phyloP scores from a whole-genome alignment of 2,329 filamentous ascomycete genomes.

The Trichoderma endophyticum region DNA sequence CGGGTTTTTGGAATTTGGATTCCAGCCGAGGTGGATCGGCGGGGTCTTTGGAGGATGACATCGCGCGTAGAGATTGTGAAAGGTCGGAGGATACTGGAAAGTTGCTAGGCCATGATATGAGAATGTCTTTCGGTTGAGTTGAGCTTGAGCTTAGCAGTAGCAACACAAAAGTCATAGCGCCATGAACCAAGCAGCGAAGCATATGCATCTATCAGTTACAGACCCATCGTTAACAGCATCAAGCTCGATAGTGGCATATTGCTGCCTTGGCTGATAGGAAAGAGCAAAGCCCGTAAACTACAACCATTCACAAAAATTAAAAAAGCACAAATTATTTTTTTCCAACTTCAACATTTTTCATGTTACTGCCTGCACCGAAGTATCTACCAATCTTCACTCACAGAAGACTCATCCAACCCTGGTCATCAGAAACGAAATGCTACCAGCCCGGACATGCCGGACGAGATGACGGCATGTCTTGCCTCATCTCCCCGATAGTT shows the following conservation, averaged over 20 bases:
- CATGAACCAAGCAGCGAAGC: background rate
- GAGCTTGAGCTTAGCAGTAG: background rate
- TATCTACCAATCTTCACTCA: background rate
- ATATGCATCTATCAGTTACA: background rate
- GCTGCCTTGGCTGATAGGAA: background rate
- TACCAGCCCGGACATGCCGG: background rate
- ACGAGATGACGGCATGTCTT: background rate
- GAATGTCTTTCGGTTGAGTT: background rate
- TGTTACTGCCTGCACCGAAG: background rate
- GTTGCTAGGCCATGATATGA: background rate
- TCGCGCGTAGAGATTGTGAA: conserved; percentile 28
- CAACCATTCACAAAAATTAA: background rate
- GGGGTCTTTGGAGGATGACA: conserved; percentile 49
- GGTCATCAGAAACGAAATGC: background rate
- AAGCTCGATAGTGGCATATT: background rate
- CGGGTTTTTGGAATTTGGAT: conserved; percentile 73
- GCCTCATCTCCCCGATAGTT: conserved; percentile 30
- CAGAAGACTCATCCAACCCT: background rate
- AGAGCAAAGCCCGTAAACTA: background rate
- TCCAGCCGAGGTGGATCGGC: conserved; percentile 67
- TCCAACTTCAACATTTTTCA: background rate
- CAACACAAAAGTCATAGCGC: background rate
- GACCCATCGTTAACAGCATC: background rate
- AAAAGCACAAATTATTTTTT: background rate
- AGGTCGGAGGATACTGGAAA: background rate